phyloP scores from a whole-genome alignment of 163 green algal genomes.

The Chloromonas sp. region DNA sequence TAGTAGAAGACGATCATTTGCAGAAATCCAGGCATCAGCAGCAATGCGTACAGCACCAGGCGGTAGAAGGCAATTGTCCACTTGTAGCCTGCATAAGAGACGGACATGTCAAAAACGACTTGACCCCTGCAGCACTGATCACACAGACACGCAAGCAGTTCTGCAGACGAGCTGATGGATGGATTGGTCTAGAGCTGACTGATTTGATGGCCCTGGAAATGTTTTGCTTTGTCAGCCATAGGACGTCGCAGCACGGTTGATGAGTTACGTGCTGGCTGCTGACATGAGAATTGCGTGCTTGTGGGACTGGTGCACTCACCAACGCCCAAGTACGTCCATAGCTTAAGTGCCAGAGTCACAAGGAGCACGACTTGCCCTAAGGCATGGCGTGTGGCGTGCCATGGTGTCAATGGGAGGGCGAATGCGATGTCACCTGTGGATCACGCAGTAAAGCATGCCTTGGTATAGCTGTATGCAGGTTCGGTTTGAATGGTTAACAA shows the following conservation, averaged over 20 bases:
- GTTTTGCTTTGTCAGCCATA: no score
- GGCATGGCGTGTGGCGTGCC: background rate
- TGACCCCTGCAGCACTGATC: no score
- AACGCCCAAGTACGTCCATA: background rate
- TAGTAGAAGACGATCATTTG: slow-evolving; percentile 85
- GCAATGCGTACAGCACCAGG: background rate
- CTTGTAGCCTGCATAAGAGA: background rate
- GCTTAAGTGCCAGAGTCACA: background rate
- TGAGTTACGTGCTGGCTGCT: no score
- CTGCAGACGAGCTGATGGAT: background rate
- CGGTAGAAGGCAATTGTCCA: background rate
- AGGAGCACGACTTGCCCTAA: background rate
- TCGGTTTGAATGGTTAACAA: no score
- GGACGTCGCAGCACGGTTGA: no score
- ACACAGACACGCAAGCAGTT: background rate
- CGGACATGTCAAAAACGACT: background rate
- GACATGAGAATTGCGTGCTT: no score
- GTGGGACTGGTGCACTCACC: background rate
- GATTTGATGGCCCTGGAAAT: no score
- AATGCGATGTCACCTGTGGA: background rate
- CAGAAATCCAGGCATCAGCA: slow-evolving; percentile 2
- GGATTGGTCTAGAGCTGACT: background rate
- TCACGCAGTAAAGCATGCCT: no score
- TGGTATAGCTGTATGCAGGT: no score
- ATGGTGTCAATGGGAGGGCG: background rate